Base-by-base conservation (phyloP, 352 stramenopile species). In the Phytophthora brassicae region DNA sequence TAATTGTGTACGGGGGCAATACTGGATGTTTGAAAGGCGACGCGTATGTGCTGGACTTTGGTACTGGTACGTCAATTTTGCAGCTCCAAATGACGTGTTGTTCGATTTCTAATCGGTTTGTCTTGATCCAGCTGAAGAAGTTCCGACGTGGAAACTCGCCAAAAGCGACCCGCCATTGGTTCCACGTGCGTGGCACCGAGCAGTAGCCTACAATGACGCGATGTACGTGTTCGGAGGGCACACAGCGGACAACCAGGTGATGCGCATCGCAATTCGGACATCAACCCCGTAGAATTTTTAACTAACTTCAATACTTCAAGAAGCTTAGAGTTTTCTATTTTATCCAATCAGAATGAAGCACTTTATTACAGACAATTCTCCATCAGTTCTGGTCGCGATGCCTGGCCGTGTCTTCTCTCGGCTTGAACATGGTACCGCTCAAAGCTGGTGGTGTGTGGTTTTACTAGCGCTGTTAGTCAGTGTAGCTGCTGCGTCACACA, bases 171-270 rank as follows among this genome's bases (percentile, higher is more conserved):
- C 68, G 13, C 62, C 65, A n/a, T 55, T 79, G 13, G 60, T 48
- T 14, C 71, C 75, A 47, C 78, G 78, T 42, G 75, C 81, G 24
- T 87, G 75, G 78, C 78, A 87, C 42, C 73, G 78, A 46, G 68
- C 70, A 1, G 71, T 81, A 16, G 68, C 73, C 49, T 66, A 70
- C 28, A 61, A 71, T 5, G 71, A 58, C 20, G 68, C 64, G 12
- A 85, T 84, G 73, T 82, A 77, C 38, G 68, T 87, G 17, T 87
- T 85, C 55, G 78, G 78, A 38, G 75, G 78, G 6, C 74, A 77
- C 65, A 85, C 71, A 0, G 31, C 75, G 7, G 39, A 85, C 51
- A 84, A 85, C 53, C 56, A 72, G 35, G 70, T 87, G 22, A 78
- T 66, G 14, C 65, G 65, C 1, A 41, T 76, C 8, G 35, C 41